These are phyloP conservation scores for Avena sativa DNA, from an alignment of 176 grass and related monocot species.

Conservation along the genomic window DNA sequence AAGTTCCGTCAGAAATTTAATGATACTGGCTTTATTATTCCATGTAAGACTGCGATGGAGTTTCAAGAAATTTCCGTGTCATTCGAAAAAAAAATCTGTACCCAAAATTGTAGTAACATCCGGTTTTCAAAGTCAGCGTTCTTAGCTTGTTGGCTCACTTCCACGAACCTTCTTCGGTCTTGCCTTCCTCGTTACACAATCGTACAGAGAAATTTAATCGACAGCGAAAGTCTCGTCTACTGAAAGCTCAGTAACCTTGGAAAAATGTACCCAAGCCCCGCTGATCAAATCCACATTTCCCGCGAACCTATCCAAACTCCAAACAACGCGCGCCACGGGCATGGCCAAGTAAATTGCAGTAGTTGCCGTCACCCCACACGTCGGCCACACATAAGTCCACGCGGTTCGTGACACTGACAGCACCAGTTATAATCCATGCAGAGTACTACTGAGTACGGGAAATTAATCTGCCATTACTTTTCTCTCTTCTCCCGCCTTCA, in stretches of 20 bases:
- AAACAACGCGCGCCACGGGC: too few relatives aligned
- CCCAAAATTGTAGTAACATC: not conserved
- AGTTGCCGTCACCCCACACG: not conserved
- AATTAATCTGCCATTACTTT: not conserved
- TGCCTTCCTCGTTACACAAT: not conserved
- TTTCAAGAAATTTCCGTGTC: not conserved
- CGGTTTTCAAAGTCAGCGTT: constrained; percentile 5
- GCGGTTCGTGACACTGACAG: not conserved
- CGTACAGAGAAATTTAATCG: not conserved
- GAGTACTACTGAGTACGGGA: not conserved
- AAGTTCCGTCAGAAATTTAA: not conserved
- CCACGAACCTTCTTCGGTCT: not conserved
- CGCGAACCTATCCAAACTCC: not conserved
- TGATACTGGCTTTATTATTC: not conserved
- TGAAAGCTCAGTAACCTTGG: not conserved
- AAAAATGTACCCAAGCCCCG: not conserved
- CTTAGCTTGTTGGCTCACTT: not conserved
- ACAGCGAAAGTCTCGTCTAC: not conserved
- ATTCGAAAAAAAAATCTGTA: not conserved
- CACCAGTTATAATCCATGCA: not conserved
- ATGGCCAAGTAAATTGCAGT: not conserved
- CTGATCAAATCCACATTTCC: constrained; percentile 7
- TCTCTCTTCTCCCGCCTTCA: not conserved
- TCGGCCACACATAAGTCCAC: not conserved
- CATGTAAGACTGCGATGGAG: not conserved